Evolutionary conservation across 306 rosid genomes (phyloP).

Genomic region (Dryas octopetala): DNA sequence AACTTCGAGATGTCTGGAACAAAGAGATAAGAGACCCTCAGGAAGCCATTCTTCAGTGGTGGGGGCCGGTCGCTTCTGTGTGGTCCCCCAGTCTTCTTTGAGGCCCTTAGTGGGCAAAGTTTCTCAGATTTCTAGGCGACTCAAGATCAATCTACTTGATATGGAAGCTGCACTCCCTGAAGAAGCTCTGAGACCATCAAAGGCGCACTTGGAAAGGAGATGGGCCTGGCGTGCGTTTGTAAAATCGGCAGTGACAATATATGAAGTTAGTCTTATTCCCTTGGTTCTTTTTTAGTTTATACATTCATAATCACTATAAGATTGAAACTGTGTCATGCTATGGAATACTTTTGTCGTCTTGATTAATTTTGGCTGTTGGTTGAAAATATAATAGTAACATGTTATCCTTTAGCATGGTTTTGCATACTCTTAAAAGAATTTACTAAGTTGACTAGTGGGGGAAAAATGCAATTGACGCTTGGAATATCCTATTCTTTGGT

Average conservation of each 20-base stretch:
- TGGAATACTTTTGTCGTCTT: not conserved
- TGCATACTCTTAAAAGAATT: not conserved
- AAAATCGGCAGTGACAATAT: slow-evolving; percentile 84
- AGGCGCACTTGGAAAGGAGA: slow-evolving; percentile 60
- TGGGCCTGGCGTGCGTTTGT: slow-evolving; percentile 92
- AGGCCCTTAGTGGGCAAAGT: slow-evolving; percentile 80
- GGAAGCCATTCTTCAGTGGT: slow-evolving; percentile 43
- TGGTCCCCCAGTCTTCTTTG: slow-evolving; percentile 77
- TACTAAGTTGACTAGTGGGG: not conserved
- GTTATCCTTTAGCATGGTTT: not conserved
- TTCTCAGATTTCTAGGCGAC: slow-evolving; percentile 65
- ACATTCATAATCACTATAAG: not conserved
- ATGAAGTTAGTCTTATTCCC: slow-evolving; percentile 58
- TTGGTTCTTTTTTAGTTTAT: slow-evolving; percentile 3
- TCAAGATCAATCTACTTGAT: slow-evolving; percentile 82
- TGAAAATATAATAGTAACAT: not conserved
- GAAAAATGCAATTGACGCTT: not conserved
- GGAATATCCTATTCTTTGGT: slow-evolving; percentile 1
- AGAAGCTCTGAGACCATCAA: slow-evolving; percentile 76
- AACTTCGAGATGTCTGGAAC: slow-evolving; percentile 40
- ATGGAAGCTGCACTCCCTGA: slow-evolving; percentile 89
- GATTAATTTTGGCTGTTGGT: not conserved
- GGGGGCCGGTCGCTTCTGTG: slow-evolving; percentile 63
- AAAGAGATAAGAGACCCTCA: slow-evolving; percentile 39
- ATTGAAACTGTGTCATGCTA: not conserved